A percentile compares a stretch with the other conserved stretches of the same genome.
These are phyloP conservation scores for Leonotis leonurus DNA, from an alignment of 257 asterid genomes.

Conservation along the genomic window DNA sequence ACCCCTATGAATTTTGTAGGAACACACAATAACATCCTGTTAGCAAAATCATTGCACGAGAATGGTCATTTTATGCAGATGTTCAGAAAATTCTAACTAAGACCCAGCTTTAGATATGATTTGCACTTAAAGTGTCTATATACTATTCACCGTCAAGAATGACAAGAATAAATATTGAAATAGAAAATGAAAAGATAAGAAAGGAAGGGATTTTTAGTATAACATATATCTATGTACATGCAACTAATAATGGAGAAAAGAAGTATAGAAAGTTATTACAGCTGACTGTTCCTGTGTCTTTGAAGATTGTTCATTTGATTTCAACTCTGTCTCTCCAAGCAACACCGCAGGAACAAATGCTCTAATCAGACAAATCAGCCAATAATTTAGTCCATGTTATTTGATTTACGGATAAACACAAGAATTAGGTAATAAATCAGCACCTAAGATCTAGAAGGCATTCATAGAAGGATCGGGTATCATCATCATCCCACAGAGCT, in stretches of 20 bases:
- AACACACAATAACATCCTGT: neutral
- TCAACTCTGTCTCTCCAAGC: constrained; percentile 88
- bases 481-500: constrained; percentile 98
- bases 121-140: neutral
- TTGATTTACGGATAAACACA: constrained; percentile 15
- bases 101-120: neutral
- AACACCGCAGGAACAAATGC: constrained; percentile 99
- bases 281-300: constrained; percentile 65
- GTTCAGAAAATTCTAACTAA: neutral
- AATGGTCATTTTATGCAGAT: constrained; percentile 3
- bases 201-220: neutral
- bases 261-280: constrained; percentile 42
- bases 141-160: neutral
- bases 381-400: constrained; percentile 14
- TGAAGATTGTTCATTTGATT: constrained; percentile 69
- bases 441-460: constrained; percentile 96
- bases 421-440: constrained; percentile 13
- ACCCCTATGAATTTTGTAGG: neutral
- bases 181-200: neutral
- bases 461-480: constrained; percentile 93
- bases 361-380: constrained; percentile 36
- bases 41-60: neutral
- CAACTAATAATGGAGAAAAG: neutral
- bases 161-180: neutral
- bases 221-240: neutral